Base-by-base conservation (phyloP, 768 basidiomycete genomes). In the Tulasnella sp. region DNA sequence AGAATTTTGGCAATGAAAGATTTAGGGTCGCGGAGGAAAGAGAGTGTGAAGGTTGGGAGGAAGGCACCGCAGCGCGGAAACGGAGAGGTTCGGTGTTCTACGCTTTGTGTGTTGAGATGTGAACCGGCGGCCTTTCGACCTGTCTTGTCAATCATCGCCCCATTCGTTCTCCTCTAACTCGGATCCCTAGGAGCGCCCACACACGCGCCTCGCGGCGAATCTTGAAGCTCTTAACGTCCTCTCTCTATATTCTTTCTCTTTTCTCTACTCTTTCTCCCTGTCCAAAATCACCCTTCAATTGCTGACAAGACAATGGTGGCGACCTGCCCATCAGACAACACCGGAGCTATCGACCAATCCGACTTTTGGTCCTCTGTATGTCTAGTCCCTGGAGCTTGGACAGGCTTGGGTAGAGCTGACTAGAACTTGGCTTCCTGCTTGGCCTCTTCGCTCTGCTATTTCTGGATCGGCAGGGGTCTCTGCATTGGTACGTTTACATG, bases 361-460 rank as follows among this genome's bases (percentile, higher is more conserved):
- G 85, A 84, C 13, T 93, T 93, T 82, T 93, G 91, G 92, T 84
- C 85, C 81, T 80, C 85, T 0, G 85, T 86, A 91, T 87, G 89
- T 79, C 81, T 84, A 18, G 9, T 23, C 9, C 46, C 23, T 71
- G 32, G 78, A 48, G 75, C 32, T 79, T 29, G n/a, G 13, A 15
- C 20, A 48, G 7, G n/a, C 18, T 51, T 23, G 26, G n/a, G 57
- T 3, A 29, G 57, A 61, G 26, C 61, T 67, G 11, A 26, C 29
- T 67, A 26, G 57, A 23, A 32, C 29, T 35, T 67, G 61, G 32
- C 61, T 67, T 67, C 29, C 29, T 29, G 39, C 26, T 48, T 42
- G 42, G 35, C 42, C n/a, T 26, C 32, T 40, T 70, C 29, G 32
- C 70, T 7, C 9, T 10, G 37, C 35, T 71, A 71, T 71, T 71